Evolutionary conservation across 805 yeast genomes (phyloP), one percentile per base, ranked within the genome.

Genomic region (Barnettozyma vustinii): DNA sequence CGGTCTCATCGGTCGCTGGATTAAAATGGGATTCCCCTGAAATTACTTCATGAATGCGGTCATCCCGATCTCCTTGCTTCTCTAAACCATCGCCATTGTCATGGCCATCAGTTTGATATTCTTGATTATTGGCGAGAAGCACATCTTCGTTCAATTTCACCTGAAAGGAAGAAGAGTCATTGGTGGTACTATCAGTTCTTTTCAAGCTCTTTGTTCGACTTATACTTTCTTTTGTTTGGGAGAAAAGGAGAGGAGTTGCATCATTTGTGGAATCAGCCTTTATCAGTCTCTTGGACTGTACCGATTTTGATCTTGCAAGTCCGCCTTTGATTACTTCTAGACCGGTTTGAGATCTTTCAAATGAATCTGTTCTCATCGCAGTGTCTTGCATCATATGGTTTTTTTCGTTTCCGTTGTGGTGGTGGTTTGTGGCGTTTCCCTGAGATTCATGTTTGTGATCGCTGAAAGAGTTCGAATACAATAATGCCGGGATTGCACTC

Each of bases 261-360:
- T 45, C 46, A 13, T 12, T 27, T 16, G 46, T 33, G 16, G 50
- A 30, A 9, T 47, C 46, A 18, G 33, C 35, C 10, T 10, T 36
- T 23, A 18, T 23, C 12, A 10, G 21, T 26, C 40, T 37, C 20
- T 40, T 44, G 5, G 60, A 47, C 3, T 45, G 49, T 1, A 48
- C 30, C 2, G 59, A 50, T 44, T 42, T 55, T 5, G 51, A 44
- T 26, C 55, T 49, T 8, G 57, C 46, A 13, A 57, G 51, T 10
- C 37, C 27, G 2, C 21, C 16, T 23, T 52, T 56, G 35, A 51
- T 47, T 1, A 46, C 2, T 12, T 47, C 50, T 9, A 57, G 19
- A 23, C 53, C 56, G 8, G 18, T 19, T 16, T 47, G 46, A 10
- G 53, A 23, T 19, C 43, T 36, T 5, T 33, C 36, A 7, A 50